These are phyloP conservation scores for Dictyostelium discoideum DNA, from an alignment of 78 protist genomes.

Conservation along the genomic window dicty_2.7 NC_007088.5:4719001-4719500, in stretches of 20 bases:
- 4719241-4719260: conserved; percentile 24
- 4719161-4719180: conserved; percentile 86
- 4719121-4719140: conserved; percentile 88
- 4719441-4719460: conserved; percentile 92
- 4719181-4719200: not conserved
- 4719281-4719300: not conserved
- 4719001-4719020: conserved; percentile 89
- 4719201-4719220: not conserved
- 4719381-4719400: conserved; percentile 85
- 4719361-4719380: conserved; percentile 51
- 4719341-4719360: conserved; percentile 92
- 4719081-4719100: conserved; percentile 83
- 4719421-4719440: conserved; percentile 91
- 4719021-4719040: conserved; percentile 45
- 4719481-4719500: conserved; percentile 82
- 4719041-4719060: conserved; percentile 77
- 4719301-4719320: conserved; percentile 84
- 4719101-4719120: conserved; percentile 93
- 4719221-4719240: conserved; percentile 57
- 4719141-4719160: conserved; percentile 86
- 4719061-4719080: conserved; percentile 65
- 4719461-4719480: conserved; percentile 93
- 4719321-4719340: conserved; percentile 83
- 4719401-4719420: conserved; percentile 94
- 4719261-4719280: conserved; percentile 90